Conservation (phyloP, 345 rosid genomes). For the Populus pruinosa region DNA sequence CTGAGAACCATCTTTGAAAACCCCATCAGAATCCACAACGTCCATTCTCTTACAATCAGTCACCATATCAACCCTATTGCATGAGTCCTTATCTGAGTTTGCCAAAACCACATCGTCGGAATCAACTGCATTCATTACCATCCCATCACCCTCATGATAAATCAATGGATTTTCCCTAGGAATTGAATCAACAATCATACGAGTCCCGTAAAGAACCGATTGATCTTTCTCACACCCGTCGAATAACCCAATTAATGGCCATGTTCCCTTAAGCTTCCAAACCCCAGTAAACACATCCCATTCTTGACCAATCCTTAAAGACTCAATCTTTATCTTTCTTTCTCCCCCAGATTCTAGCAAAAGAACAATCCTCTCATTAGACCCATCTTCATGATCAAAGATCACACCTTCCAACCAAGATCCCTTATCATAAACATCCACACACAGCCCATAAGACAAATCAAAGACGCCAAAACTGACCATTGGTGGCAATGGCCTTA, state of each 20-base stretch:
- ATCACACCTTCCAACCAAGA: slow-evolving; percentile 16
- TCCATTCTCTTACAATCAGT: too few species aligned
- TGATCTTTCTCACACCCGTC: not conserved
- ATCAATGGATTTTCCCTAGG: too few species aligned
- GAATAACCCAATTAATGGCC: slow-evolving; percentile 5
- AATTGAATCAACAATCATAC: too few species aligned
- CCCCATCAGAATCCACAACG: too few species aligned
- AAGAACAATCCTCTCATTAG: slow-evolving; percentile 8
- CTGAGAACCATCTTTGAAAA: too few species aligned
- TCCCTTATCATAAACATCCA: not conserved
- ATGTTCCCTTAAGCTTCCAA: slow-evolving; percentile 6
- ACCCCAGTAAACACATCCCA: not conserved
- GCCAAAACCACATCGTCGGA: too few species aligned
- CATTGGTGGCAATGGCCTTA: slow-evolving; percentile 1
- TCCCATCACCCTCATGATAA: too few species aligned
- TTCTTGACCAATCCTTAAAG: slow-evolving; percentile 8
- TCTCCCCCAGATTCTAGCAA: slow-evolving; percentile 7
- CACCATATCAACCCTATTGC: too few species aligned
- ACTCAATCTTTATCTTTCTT: not conserved
- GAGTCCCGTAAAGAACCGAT: too few species aligned
- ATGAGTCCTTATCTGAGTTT: too few species aligned
- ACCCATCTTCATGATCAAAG: slow-evolving; percentile 4
- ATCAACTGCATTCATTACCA: too few species aligned
- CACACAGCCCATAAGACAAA: slow-evolving; percentile 10
- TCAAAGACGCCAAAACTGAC: not conserved